Percentiles rank a stretch among this genome's conserved stretches.
Conservation (phyloP, 1,284 basidiomycete species). For the Ceratobasidium sp. region DNA sequence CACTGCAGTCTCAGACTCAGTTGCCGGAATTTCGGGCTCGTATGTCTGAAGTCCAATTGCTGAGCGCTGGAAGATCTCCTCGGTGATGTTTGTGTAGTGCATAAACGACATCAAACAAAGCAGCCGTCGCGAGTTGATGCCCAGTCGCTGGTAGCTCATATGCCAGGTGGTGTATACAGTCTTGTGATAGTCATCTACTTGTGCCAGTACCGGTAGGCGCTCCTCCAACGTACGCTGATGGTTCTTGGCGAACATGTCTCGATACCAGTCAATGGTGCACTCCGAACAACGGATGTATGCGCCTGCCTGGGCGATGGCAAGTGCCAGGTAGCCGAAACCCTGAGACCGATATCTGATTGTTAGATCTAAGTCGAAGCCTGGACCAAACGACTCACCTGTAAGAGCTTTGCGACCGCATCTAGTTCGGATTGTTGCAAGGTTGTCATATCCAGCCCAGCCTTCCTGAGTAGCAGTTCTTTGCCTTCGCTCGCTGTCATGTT, state of each 20-base stretch:
- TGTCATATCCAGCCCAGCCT: background rate
- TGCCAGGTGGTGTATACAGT: slow-evolving; percentile 18
- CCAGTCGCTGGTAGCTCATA: background rate
- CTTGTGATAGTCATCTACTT: background rate
- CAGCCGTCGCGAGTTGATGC: background rate
- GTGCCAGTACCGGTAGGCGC: no score
- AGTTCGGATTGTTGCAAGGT: background rate
- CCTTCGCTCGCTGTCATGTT: background rate
- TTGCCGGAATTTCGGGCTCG: background rate
- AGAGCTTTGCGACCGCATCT: background rate
- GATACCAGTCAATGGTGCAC: no score
- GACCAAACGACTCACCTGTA: background rate
- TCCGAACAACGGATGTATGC: no score
- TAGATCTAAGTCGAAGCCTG: no score
- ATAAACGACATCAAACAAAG: background rate
- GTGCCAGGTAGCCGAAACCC: no score
- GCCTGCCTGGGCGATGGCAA: no score
- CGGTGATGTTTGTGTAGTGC: background rate
- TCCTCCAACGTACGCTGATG: no score
- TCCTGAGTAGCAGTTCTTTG: background rate
- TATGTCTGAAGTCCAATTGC: background rate
- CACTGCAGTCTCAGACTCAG: background rate
- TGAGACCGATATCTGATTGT: no score
- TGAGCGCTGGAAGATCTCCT: background rate
- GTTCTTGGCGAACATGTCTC: no score